phyloP scores from a whole-genome alignment of 257 asterid genomes.

The Fraxinus pennsylvanica region DNA sequence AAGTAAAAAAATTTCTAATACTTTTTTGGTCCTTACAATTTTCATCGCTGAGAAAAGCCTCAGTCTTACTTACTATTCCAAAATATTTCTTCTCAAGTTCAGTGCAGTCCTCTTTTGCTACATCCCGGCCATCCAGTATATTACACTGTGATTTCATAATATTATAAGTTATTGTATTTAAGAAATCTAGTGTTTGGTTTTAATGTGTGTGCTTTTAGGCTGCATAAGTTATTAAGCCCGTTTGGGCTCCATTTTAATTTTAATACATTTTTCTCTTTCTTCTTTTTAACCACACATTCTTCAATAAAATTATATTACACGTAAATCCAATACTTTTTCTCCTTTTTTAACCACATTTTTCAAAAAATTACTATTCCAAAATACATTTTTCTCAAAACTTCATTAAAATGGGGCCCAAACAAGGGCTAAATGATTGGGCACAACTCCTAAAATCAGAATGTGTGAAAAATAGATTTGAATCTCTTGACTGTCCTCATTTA shows the following conservation, averaged over 20 bases:
- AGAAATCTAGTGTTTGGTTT: slow-evolving; percentile 1
- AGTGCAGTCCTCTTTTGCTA: not conserved
- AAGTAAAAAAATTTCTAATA: not conserved
- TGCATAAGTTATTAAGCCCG: not conserved
- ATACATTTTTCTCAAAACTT: no score
- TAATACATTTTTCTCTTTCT: no score
- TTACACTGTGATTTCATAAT: not conserved
- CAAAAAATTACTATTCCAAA: no score
- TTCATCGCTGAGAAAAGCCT: slow-evolving; percentile 13
- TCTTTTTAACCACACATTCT: no score
- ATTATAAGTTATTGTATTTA: not conserved
- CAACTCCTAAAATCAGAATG: slow-evolving; percentile 14
- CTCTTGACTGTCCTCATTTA: not conserved
- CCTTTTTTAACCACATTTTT: no score
- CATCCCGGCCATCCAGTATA: not conserved
- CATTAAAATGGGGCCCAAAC: no score
- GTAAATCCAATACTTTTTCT: no score
- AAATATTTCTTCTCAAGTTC: slow-evolving; percentile 15
- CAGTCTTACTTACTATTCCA: not conserved
- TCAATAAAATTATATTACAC: no score
- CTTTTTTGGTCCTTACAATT: slow-evolving; percentile 2
- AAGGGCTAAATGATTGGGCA: not conserved
- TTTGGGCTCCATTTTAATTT: no score
- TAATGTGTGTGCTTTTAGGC: not conserved
- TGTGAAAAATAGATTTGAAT: not conserved